Evolutionary conservation across 768 basidiomycete species (phyloP).

Genomic region (Harrya chromipes): DNA sequence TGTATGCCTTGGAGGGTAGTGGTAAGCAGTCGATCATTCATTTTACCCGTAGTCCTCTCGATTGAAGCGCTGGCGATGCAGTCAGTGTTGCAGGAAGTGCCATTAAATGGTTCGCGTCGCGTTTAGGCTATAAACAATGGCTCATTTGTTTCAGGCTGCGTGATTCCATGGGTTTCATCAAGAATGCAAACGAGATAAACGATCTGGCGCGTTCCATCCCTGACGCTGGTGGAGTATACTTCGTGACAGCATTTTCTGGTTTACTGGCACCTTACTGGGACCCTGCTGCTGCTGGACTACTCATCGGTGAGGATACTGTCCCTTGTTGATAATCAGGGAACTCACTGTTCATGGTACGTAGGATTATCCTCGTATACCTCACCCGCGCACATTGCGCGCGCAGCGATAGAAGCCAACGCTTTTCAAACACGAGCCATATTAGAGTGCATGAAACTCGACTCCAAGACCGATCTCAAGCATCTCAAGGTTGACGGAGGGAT

Average conservation of each 20-base stretch:
- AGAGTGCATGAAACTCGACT: conserved; percentile 93
- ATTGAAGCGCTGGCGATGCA: conserved; percentile 24
- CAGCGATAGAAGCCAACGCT: conserved; percentile 93
- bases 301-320: conserved; percentile 58
- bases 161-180: conserved; percentile 84
- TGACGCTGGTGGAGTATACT: conserved; percentile 88
- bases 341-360: conserved; percentile 20
- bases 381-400: conserved; percentile 89
- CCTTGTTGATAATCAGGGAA: background rate
- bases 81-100: conserved; percentile 95
- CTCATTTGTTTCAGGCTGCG: conserved; percentile 57
- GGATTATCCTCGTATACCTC: conserved; percentile 86
- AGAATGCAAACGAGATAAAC: conserved; percentile 81
- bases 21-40: conserved; percentile 49
- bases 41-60: background rate
- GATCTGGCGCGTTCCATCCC: conserved; percentile 71
- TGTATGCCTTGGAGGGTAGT: conserved; percentile 93
- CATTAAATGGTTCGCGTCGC: conserved; percentile 69
- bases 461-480: conserved; percentile 71
- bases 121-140: background rate
- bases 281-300: conserved; percentile 78
- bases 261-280: conserved; percentile 99
- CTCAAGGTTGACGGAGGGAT: conserved; percentile 98
- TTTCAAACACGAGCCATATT: conserved; percentile 95
- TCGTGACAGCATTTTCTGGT: conserved; percentile 96